These are phyloP conservation scores for Amauroascus niger DNA, from an alignment of 2,329 filamentous ascomycete genomes.

Conservation along the genomic window DNA sequence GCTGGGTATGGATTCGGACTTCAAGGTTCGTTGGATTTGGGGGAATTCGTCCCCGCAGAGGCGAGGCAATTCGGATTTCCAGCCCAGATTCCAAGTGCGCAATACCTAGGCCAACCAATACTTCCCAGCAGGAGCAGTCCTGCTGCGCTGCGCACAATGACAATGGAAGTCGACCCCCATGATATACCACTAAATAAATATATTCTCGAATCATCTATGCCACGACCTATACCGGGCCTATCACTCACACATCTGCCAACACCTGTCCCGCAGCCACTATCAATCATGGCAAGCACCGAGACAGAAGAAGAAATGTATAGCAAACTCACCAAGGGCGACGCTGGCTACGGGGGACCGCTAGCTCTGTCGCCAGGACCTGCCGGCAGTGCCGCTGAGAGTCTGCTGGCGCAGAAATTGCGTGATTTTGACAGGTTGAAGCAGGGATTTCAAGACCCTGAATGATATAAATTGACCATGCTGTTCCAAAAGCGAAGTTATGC, in stretches of 20 bases:
- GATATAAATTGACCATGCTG: neutral
- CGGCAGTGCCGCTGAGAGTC: slow-evolving; percentile 46
- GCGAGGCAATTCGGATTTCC: neutral
- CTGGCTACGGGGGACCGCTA: slow-evolving; percentile 51
- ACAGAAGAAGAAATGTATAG: slow-evolving; percentile 44
- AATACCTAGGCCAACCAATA: neutral
- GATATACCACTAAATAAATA: neutral
- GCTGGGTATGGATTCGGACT: slow-evolving; percentile 37
- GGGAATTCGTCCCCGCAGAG: slow-evolving; percentile 1
- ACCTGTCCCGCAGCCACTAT: neutral
- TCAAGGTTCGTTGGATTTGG: slow-evolving; percentile 14
- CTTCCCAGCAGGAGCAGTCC: neutral
- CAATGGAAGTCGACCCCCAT: neutral
- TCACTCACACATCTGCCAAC: neutral
- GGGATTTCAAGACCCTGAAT: neutral
- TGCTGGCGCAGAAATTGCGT: slow-evolving; percentile 60
- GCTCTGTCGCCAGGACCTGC: slow-evolving; percentile 22
- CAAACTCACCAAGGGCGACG: slow-evolving; percentile 59
- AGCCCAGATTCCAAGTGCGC: neutral
- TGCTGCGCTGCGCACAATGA: neutral
- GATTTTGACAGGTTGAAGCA: slow-evolving; percentile 34
- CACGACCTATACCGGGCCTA: neutral
- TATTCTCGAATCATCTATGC: slow-evolving; percentile 16
- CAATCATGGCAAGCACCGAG: slow-evolving; percentile 15
- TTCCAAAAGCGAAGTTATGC: too few relatives aligned